Conservation (phyloP, 2,329 filamentous ascomycete genomes). For the Clarireedia homoeocarpa region DNA sequence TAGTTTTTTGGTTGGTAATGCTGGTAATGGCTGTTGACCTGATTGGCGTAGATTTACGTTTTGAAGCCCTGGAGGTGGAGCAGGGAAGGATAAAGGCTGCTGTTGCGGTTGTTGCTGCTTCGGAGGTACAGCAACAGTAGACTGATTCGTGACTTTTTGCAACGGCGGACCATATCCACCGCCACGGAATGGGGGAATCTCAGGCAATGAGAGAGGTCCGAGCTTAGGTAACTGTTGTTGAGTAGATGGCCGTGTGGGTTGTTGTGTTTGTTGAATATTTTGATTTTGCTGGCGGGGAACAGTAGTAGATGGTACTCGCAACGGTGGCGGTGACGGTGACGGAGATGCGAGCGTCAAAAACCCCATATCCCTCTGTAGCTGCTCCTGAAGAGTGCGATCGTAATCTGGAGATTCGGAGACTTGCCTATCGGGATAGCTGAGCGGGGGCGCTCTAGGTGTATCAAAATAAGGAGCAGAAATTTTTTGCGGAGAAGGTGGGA, state of each 20-base stretch:
- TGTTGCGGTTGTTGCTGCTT: conserved; percentile 25
- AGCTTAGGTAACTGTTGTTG: conserved; percentile 31
- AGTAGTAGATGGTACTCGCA: conserved; percentile 6
- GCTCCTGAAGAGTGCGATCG: conserved; percentile 51
- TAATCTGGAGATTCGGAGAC: conserved; percentile 49
- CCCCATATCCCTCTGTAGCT: conserved; percentile 56
- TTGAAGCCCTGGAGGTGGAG: conserved; percentile 18
- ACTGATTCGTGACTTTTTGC: conserved; percentile 25
- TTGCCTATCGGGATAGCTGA: conserved; percentile 34
- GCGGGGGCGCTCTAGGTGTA: conserved; percentile 43
- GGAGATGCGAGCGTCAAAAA: conserved; percentile 41
- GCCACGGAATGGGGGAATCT: conserved; percentile 31
- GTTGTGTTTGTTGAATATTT: conserved; percentile 12
- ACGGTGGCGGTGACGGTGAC: conserved; percentile 24
- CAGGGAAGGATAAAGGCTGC: conserved; percentile 15
- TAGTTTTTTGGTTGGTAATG: conserved; percentile 28
- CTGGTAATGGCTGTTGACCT: conserved; percentile 26
- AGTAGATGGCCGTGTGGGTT: conserved; percentile 21
- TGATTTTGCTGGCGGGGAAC: conserved; percentile 19
- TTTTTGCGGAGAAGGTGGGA: conserved; percentile 52
- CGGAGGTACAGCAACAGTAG: conserved; percentile 18
- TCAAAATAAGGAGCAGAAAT: conserved; percentile 31
- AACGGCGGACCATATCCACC: conserved; percentile 22
- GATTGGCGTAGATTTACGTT: conserved; percentile 23
- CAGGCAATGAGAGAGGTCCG: conserved; percentile 30